Percentiles rank a stretch among this genome's conserved stretches.
phyloP scores from a whole-genome alignment of 2,329 filamentous ascomycete species.

The Herpotrichia juniperi region DNA sequence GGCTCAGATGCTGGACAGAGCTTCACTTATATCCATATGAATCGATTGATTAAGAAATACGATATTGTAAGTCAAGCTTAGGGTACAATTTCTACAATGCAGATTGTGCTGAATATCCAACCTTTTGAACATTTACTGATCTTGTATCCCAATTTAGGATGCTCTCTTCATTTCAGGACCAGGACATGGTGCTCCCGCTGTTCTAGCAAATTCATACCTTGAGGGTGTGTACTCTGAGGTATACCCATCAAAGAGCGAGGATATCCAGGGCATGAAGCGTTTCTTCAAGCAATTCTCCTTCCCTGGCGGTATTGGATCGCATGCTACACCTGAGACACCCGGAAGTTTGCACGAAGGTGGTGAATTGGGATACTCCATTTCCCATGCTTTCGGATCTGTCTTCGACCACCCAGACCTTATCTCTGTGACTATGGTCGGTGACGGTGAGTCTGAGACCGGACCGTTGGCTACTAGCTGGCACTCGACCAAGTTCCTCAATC shows the following conservation, averaged over 20 bases:
- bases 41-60: conserved; percentile 81
- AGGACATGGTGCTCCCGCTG: conserved; percentile 77
- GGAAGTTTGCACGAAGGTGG: conserved; percentile 80
- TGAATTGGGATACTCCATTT: conserved; percentile 81
- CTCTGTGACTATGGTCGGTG: conserved; percentile 77
- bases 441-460: conserved; percentile 82
- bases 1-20: conserved; percentile 81
- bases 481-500: conserved; percentile 82
- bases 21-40: conserved; percentile 83
- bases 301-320: conserved; percentile 77
- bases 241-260: conserved; percentile 74
- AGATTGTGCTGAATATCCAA: too few relatives aligned
- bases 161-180: conserved; percentile 77
- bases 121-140: too few relatives aligned
- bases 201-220: conserved; percentile 77
- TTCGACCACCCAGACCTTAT: conserved; percentile 78
- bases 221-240: conserved; percentile 80
- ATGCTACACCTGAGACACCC: conserved; percentile 79
- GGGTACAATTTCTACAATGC: too few relatives aligned
- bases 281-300: conserved; percentile 88
- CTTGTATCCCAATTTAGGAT: too few relatives aligned
- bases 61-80: too few relatives aligned
- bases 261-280: conserved; percentile 70
- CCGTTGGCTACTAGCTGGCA: conserved; percentile 82
- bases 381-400: conserved; percentile 78